Conservation (phyloP, 169 alveolate genomes). For the Amoebophrya sp. region DNA sequence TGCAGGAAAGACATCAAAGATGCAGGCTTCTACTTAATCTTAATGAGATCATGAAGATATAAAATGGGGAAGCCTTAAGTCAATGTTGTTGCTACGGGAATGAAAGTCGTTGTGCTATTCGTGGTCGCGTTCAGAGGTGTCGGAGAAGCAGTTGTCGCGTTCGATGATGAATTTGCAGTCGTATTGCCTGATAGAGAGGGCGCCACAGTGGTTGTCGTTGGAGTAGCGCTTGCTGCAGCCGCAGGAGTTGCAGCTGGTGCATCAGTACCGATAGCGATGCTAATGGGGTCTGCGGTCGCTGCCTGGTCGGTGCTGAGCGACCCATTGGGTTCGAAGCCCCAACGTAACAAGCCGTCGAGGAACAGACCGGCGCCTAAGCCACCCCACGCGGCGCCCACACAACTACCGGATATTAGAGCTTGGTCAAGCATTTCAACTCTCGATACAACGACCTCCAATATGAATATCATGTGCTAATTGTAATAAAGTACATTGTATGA, state of each 20-base stretch:
- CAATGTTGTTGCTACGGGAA: too few species aligned
- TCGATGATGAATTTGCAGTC: background rate
- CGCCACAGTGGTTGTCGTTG: background rate
- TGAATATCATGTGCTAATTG: too few species aligned
- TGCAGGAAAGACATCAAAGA: background rate
- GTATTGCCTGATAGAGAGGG: background rate
- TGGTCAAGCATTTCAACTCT: too few species aligned
- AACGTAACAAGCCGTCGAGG: background rate
- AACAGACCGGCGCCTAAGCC: background rate
- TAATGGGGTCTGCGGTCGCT: background rate
- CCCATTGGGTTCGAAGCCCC: background rate
- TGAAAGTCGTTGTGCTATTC: background rate
- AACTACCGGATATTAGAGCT: background rate
- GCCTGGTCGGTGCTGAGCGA: background rate
- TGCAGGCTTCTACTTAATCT: background rate
- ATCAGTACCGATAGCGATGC: background rate
- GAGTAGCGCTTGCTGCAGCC: background rate
- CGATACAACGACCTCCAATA: too few species aligned
- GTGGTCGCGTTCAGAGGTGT: background rate
- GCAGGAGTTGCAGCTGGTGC: background rate
- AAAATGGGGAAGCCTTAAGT: too few species aligned
- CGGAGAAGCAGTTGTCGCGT: background rate
- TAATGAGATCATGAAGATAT: too few species aligned
- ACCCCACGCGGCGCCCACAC: too few species aligned
- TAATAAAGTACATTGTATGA: too few species aligned